Base-by-base conservation (phyloP, 805 yeast species). In the Metahyphopichia silvanorum region DNA sequence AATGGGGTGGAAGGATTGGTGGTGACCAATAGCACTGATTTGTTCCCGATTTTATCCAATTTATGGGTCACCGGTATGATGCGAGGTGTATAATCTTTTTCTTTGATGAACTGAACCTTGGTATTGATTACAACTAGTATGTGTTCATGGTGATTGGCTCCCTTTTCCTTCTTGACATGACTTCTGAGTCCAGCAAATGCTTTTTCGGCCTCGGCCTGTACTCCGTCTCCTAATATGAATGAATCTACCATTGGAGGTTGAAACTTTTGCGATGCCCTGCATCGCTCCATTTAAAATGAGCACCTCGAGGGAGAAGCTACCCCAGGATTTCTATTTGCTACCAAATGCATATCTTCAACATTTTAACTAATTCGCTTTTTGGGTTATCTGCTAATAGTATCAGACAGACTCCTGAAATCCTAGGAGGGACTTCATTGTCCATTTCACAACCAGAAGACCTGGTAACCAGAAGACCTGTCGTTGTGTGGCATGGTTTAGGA, bases 401-500 rank as follows among this genome's bases (percentile, higher is more conserved):
- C n/a, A n/a, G n/a, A n/a, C n/a, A n/a, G n/a, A n/a, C n/a, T n/a
- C n/a, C n/a, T n/a, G n/a, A n/a, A n/a, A n/a, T n/a, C n/a, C n/a
- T n/a, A n/a, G n/a, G n/a, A n/a, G n/a, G n/a, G n/a, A n/a, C n/a
- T n/a, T n/a, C n/a, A n/a, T n/a, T n/a, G n/a, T n/a, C n/a, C n/a
- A n/a, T n/a, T n/a, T n/a, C n/a, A n/a, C n/a, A n/a, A n/a, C n/a
- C n/a, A n/a, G n/a, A n/a, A n/a, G n/a, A n/a, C n/a, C n/a, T n/a
- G n/a, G n/a, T n/a, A n/a, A n/a, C n/a, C n/a, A 11, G 26, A 11
- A 39, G 49, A 16, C 82, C 86, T 0, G 69, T 85, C 2, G 86
- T 85, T 2, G 49, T 86, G 25, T 85, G 94, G 94, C 95, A 85
- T 47, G 95, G 95, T 0, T 67, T 86, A 56, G 93, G 94, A 0